A percentile compares a stretch with the other conserved stretches of the same genome.
Conservation (phyloP, 257 asterid genomes). For the Cordia subcordata region DNA sequence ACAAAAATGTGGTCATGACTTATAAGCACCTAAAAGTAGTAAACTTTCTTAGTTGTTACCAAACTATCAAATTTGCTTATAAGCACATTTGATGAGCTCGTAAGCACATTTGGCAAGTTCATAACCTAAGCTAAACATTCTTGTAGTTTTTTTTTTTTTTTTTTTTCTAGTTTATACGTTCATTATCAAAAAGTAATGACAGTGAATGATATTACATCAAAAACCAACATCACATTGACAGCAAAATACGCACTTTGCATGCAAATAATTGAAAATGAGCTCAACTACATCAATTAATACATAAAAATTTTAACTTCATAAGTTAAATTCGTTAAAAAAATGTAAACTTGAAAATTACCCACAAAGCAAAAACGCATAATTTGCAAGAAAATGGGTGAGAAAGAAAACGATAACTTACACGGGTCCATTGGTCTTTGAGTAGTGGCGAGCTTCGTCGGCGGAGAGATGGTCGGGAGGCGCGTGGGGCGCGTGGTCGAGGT, state of each 20-base stretch:
- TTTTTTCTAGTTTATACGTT: too few species aligned
- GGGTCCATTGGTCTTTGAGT: slow-evolving; percentile 66
- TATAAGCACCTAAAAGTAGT: too few species aligned
- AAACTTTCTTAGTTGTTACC: too few species aligned
- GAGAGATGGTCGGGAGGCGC: slow-evolving; percentile 61
- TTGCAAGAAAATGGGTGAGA: not conserved
- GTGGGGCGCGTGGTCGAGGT: slow-evolving; percentile 50
- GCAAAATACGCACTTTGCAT: not conserved
- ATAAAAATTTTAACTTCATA: too few species aligned
- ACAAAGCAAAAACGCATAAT: not conserved
- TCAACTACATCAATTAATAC: not conserved
- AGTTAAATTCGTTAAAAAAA: not conserved
- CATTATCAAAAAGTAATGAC: too few species aligned
- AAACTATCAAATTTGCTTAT: too few species aligned
- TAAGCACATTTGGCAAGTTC: not conserved
- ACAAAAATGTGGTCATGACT: too few species aligned
- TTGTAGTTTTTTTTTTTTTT: too few species aligned
- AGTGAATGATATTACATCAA: too few species aligned
- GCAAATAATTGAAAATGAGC: not conserved
- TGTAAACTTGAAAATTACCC: slow-evolving; percentile 2
- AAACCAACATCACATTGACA: not conserved
- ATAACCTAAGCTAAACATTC: not conserved
- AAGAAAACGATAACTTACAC: slow-evolving; percentile 38
- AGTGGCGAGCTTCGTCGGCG: slow-evolving; percentile 54
- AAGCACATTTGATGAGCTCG: too few species aligned